Evolutionary conservation across 805 yeast species (phyloP), one percentile per base, ranked within the genome.

Genomic region (Candida sithepensis): DNA sequence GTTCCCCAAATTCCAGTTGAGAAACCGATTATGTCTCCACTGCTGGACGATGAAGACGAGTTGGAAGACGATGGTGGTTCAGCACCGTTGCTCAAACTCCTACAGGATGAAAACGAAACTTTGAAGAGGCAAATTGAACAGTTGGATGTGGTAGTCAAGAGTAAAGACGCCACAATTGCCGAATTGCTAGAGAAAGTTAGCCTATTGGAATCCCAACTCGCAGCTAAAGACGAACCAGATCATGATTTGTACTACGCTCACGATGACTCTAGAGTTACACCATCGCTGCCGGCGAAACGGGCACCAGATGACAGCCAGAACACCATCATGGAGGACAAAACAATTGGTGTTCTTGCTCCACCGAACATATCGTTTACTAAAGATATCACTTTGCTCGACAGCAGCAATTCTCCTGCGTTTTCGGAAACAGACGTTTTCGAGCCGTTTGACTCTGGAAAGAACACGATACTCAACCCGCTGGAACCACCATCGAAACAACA

Each of bases 401-500:
- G 20, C 16, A 12, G 16, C 20, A 16, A 16, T n/a, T 34, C 38
- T 7, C 38, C 38, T 5, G 38, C 38, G n/a, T 34, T 34, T 12
- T 34, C 38, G 4, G 38, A 34, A 34, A 34, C 38, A 5, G 21
- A 34, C 16, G 12, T 34, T n/a, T 34, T 34, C 18, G 38, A 34
- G 18, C 19, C 19, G 5, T 18, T 34, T n/a, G 38, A 34, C 6
- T n/a, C 38, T n/a, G 16, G 12, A 1, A 22, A 12, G 23, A 16
- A 9, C 8, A 5, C 19, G 16, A 39, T 21, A 23, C 33, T 60
- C 20, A 56, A 61, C 43, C 65, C 65, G 18, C 43, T 60, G 39
- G 59, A 51, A 41, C 44, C 63, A 16, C 66, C 66, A 9, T 16
- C 44, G 5, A 46, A 49, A 21, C 63, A 60, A 37, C 59, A 59